These are phyloP conservation scores for Cystobasidium sp. DNA, from an alignment of 1,284 basidiomycete genomes.

Conservation along the genomic window DNA sequence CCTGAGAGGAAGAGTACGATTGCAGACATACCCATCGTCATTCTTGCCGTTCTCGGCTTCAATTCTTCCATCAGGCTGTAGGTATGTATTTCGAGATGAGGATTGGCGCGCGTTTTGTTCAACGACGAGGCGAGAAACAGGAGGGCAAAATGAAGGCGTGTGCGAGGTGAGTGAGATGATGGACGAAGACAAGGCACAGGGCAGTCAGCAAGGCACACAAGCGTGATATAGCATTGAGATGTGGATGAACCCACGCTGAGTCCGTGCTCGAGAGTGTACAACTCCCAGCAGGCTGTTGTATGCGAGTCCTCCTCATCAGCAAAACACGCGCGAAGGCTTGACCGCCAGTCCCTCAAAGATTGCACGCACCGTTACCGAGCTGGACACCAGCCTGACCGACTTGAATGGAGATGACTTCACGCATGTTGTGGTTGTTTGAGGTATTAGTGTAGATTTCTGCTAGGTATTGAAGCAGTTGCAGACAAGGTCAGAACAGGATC, in stretches of 20 bases:
- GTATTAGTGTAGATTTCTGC: not conserved
- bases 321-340: conserved; percentile 6
- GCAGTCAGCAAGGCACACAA: not conserved
- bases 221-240: not conserved
- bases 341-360: conserved; percentile 36
- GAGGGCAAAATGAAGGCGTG: conserved; percentile 1
- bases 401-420: conserved; percentile 38
- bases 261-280: conserved; percentile 98
- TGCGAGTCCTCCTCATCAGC: conserved; percentile 21
- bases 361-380: conserved; percentile 90
- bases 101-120: conserved; percentile 15
- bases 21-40: conserved; percentile 37
- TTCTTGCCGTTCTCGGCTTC: conserved; percentile 57
- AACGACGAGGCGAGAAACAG: not conserved
- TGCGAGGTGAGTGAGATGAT: not conserved
- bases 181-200: not conserved
- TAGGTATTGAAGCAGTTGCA: not conserved
- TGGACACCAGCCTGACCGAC: conserved; percentile 58
- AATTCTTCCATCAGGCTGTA: conserved; percentile 87
- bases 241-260: conserved; percentile 71
- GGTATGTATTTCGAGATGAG: not conserved
- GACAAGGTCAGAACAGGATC: conserved; percentile 8
- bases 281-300: conserved; percentile 69
- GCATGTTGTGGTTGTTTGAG: conserved; percentile 9
- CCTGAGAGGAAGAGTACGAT: not conserved